A percentile compares a stretch with the other conserved stretches of the same genome.
phyloP scores from a whole-genome alignment of 257 asterid species.

The Agastache rugosa region DNA sequence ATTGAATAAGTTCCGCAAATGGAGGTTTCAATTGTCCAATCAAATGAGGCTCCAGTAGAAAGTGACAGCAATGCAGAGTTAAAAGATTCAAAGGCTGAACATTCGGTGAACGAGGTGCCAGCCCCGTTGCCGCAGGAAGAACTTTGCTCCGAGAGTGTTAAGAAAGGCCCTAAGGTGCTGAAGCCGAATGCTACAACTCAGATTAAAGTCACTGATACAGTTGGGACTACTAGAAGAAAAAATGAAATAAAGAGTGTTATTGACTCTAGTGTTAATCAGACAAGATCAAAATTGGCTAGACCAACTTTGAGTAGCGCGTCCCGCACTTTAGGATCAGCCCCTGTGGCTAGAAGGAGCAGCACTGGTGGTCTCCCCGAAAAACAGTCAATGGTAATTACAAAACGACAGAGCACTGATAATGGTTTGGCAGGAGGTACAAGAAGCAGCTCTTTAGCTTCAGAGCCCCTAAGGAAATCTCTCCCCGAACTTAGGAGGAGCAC shows the following conservation, averaged over 20 bases:
- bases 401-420: conserved; percentile 45
- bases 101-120: conserved; percentile 31
- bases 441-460: conserved; percentile 59
- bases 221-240: conserved; percentile 49
- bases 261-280: conserved; percentile 43
- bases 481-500: conserved; percentile 72
- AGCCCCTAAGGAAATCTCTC: conserved; percentile 74
- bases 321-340: conserved; percentile 58
- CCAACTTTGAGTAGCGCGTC: conserved; percentile 75
- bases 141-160: conserved; percentile 47
- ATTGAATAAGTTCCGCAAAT: conserved; percentile 24
- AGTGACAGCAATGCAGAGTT: conserved; percentile 37
- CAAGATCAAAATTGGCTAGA: conserved; percentile 57
- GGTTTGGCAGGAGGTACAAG: conserved; percentile 50
- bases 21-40: conserved; percentile 52
- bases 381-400: conserved; percentile 54
- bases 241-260: conserved; percentile 45
- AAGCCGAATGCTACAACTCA: conserved; percentile 46
- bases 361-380: conserved; percentile 82
- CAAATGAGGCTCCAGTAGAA: conserved; percentile 48
- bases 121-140: conserved; percentile 41
- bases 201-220: conserved; percentile 39
- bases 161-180: conserved; percentile 45
- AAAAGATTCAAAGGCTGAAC: conserved; percentile 35
- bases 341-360: conserved; percentile 80